Base-by-base conservation (phyloP, 345 rosid species). In the Acer negundo region DNA sequence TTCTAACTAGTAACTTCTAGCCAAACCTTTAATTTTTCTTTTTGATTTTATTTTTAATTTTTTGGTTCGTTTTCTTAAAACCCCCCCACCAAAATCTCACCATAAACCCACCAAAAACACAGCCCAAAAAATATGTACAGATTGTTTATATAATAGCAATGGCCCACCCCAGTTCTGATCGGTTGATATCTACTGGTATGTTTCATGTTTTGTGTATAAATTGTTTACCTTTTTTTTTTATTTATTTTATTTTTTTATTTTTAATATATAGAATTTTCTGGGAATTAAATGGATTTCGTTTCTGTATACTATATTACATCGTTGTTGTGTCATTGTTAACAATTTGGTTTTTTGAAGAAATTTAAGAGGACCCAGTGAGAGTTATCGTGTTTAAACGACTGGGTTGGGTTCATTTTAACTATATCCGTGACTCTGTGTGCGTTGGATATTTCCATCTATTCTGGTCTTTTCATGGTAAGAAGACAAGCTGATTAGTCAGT, bases 151-250 rank as follows among this genome's bases (percentile, higher is more conserved):
- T 38, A 38, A 40, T 24, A 38, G 31, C 56, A 67, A 79, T 68
- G 80, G 75, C 82, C 22, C 80, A 51, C 46, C 75, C 70, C 49
- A 67, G 13, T 63, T 56, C 80, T 62, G 81, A 81, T 83, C 84
- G 83, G 23, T 81, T 83, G 38, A 35, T 72, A 19, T 80, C 69
- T 49, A 16, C 83, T 75, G 85, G 86, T 81, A 77, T 62, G 80
- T 47, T 35, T 35, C 38, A 35, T 35, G 38, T 35, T 35, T 31
- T 46, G 49, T 7, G 3, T 44, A 16, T 67, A 19, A 42, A 42
- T n/a, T 19, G 23, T 58, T 26, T 15, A 10, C 38, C 4, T 49
- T 26, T 51, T 70, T 28, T 7, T n/a, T n/a, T n/a, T n/a, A n/a
- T n/a, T n/a, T n/a, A n/a, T n/a, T n/a, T n/a, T n/a, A n/a, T n/a